Conservation (phyloP, 768 basidiomycete species). For the Austroboletus eburneus region DNA sequence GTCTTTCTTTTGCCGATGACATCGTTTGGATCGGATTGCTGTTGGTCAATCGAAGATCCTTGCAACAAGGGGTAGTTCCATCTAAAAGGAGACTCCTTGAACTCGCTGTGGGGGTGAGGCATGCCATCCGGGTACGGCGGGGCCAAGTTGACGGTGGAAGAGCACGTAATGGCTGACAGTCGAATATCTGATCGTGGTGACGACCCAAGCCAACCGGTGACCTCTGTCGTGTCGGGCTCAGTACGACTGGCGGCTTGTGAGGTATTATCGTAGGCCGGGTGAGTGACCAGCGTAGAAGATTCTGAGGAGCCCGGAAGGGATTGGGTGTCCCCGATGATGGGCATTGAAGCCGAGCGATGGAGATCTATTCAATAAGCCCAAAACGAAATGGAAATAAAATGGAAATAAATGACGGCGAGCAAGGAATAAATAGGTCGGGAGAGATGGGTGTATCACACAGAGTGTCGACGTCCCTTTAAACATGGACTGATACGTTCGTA, state of each 20-base stretch:
- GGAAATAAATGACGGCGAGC: constrained; percentile 10
- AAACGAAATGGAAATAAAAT: constrained; percentile 6
- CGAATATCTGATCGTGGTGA: constrained; percentile 19
- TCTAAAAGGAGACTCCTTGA: constrained; percentile 27
- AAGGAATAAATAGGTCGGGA: constrained; percentile 13
- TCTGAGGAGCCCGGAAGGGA: constrained; percentile 19
- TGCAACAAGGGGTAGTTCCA: constrained; percentile 28
- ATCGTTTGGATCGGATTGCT: not conserved
- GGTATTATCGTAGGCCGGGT: constrained; percentile 21
- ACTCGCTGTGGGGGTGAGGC: constrained; percentile 15
- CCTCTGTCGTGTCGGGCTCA: constrained; percentile 3
- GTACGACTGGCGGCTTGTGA: not conserved
- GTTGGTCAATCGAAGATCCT: constrained; percentile 14
- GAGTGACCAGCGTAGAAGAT: constrained; percentile 28
- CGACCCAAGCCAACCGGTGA: constrained; percentile 9
- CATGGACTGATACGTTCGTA: constrained; percentile 27
- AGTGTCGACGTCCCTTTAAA: constrained; percentile 13
- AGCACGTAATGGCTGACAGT: constrained; percentile 22
- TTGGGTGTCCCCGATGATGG: constrained; percentile 4
- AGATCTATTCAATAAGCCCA: constrained; percentile 2
- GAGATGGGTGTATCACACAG: not conserved
- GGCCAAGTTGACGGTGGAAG: constrained; percentile 23
- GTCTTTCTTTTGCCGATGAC: constrained; percentile 1
- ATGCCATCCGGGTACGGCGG: constrained; percentile 11
- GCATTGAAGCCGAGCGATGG: constrained; percentile 9